Percentiles rank a stretch among this genome's conserved stretches.
Conservation (phyloP, 2,329 filamentous ascomycete genomes). For the Lizonia empirigonia region DNA sequence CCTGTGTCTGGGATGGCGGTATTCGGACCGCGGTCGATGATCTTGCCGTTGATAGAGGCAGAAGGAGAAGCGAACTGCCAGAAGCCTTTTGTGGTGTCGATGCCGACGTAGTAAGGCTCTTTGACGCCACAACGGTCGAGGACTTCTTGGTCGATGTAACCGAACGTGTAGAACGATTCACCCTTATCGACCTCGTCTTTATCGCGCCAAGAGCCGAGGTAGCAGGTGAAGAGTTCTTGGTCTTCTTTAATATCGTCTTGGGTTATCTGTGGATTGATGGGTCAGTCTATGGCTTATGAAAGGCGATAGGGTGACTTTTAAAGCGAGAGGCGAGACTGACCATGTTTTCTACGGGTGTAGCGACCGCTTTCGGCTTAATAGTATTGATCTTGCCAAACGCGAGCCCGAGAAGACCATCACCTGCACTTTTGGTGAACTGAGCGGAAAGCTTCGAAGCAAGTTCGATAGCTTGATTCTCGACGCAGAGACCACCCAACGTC, state of each 20-base stretch:
- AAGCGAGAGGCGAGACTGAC: neutral
- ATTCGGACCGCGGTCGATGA: constrained; percentile 59
- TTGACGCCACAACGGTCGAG: constrained; percentile 60
- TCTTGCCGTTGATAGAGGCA: constrained; percentile 63
- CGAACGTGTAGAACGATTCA: constrained; percentile 72
- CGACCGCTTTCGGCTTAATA: constrained; percentile 55
- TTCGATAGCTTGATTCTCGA: constrained; percentile 66
- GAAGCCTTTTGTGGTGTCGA: constrained; percentile 70
- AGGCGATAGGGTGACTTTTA: neutral
- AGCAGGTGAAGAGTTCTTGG: constrained; percentile 67
- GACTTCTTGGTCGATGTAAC: constrained; percentile 69
- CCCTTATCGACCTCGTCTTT: constrained; percentile 50
- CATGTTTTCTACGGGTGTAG: constrained; percentile 64
- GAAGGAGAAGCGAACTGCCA: constrained; percentile 68
- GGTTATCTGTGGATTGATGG: constrained; percentile 47
- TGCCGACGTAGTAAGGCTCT: constrained; percentile 63
- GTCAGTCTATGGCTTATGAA: neutral
- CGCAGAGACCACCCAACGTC: constrained; percentile 62
- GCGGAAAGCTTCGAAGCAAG: constrained; percentile 63
- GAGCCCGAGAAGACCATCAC: constrained; percentile 64
- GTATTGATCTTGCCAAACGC: constrained; percentile 65
- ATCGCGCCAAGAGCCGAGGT: constrained; percentile 64
- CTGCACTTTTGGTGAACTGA: constrained; percentile 57
- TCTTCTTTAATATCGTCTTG: constrained; percentile 58
- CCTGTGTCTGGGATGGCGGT: constrained; percentile 74